Evolutionary conservation across 176 grass and related monocot genomes (phyloP), one percentile per base, ranked within the genome.

Genomic region (Oryza glaberrima): DNA sequence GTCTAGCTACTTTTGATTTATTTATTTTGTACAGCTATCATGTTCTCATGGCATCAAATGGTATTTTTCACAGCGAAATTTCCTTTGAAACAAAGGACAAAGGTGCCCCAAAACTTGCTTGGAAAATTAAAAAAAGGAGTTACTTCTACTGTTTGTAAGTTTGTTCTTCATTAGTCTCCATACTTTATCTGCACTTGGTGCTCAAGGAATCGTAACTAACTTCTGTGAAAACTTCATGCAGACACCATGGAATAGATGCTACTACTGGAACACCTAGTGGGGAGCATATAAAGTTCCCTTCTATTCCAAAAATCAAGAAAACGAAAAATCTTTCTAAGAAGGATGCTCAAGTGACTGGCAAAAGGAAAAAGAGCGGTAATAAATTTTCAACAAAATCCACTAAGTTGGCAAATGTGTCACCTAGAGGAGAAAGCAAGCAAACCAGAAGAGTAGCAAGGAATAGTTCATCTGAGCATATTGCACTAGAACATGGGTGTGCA

Each of bases 221-320:
- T 80, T 63, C 49, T 73, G 25, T 54, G 79, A 23, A 68, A 77
- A 85, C 54, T 7, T 81, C 56, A 88, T 30, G 11, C 80, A 94
- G 92, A 67, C 58, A 84, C 64, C 89, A 94, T 83, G 23, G 78
- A 83, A 70, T 94, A 74, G 77, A 82, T 13, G 63, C 64, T 2
- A 0, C 79, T 60, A 49, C 73, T 61, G 56, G 86, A 88, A 87
- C 67, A 83, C 89, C 83, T 38, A 30, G n/a, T 28, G 85, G 80
- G 67, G 73, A 83, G 54, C 88, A 88, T 79, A 81, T 88, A 76
- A 82, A 75, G 65, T 97, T 94, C 86, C 94, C 94, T 76, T 28
- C 36, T 38, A 46, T 44, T 73, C 36, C 51, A 68, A 67, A 89
- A 65, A 77, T 7, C 6, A 58, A 60, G 12, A 70, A 41, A 78